These are phyloP conservation scores for Hymenotorrendiella dingleyae DNA, from an alignment of 2,329 filamentous ascomycete genomes.

Conservation along the genomic window DNA sequence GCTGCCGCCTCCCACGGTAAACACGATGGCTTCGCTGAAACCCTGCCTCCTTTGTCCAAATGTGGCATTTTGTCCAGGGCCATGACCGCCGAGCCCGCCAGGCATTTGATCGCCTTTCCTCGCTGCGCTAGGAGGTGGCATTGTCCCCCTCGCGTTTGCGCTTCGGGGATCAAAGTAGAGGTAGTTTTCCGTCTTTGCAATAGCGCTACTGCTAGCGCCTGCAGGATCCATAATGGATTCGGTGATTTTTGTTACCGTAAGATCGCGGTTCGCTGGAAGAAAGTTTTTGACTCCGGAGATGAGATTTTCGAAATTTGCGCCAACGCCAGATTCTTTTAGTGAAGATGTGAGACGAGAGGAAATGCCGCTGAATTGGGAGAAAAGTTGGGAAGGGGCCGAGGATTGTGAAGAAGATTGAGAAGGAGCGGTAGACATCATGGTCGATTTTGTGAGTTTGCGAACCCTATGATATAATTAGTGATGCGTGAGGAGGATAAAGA, in stretches of 20 bases:
- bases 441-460: slow-evolving; percentile 94
- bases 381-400: slow-evolving; percentile 66
- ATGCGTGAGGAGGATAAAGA: not conserved
- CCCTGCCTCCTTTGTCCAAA: slow-evolving; percentile 89
- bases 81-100: slow-evolving; percentile 40
- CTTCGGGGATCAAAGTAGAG: slow-evolving; percentile 95
- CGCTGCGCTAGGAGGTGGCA: slow-evolving; percentile 70
- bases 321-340: slow-evolving; percentile 81
- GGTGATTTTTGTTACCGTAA: slow-evolving; percentile 95
- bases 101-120: slow-evolving; percentile 40
- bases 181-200: slow-evolving; percentile 93
- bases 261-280: slow-evolving; percentile 88
- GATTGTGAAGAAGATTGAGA: slow-evolving; percentile 50
- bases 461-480: slow-evolving; percentile 46
- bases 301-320: slow-evolving; percentile 85
- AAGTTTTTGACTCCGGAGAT: slow-evolving; percentile 98
- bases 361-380: slow-evolving; percentile 88
- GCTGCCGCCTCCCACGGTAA: slow-evolving; percentile 89
- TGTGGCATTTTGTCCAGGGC: slow-evolving; percentile 65
- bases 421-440: slow-evolving; percentile 86
- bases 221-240: slow-evolving; percentile 97
- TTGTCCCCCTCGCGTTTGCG: slow-evolving; percentile 84
- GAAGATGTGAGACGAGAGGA: slow-evolving; percentile 89
- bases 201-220: slow-evolving; percentile 81
- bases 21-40: slow-evolving; percentile 87